Base-by-base conservation (phyloP, 2,329 filamentous ascomycete genomes). In the Periconia macrospinosa region DNA sequence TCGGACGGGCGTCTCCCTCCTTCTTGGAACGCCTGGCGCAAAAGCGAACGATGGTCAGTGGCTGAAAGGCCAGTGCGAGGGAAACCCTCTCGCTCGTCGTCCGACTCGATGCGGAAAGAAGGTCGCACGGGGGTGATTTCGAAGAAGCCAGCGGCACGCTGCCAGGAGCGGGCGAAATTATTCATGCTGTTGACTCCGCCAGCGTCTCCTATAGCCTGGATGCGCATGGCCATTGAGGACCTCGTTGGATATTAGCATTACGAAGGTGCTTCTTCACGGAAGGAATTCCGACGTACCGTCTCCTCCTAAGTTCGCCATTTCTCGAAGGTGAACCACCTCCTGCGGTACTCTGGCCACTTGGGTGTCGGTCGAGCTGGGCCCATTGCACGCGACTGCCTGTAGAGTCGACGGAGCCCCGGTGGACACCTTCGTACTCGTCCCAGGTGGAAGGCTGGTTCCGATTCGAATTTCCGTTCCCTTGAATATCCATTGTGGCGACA, bases 161-260 rank as follows among this genome's bases (percentile, higher is more conserved):
- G 91, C 89, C 92, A 96, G 64, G 91, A 96, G 56, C 89, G 85
- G 43, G 92, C 90, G 71, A 97, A 97, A 67, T 92, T 96, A 68
- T 94, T 88, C 65, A 97, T 89, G 74, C 90, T 95, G 79, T 97
- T 97, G 56, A 92, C 88, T 47, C 93, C 93, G 59, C 93, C 94
- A 45, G 90, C 87, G 56, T 96, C 87, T 61, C 90, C 65, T 18
- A 79, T 57, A 7, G 79, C 75, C 45, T 76, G 74, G 50, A 84
- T 70, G 47, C 82, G 79, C 67, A 81, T 75, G 9, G 76, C 76
- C 62, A 81, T 75, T 8, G 78, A 81, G 20, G 79, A 81, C 46
- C 74, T 76, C 48, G 3, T 13, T 17, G 18, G 13, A 45, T 2
- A 15, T 33, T 6, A 17, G 33, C 33, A 13, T n/a, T 51, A 30